phyloP scores from a whole-genome alignment of 768 basidiomycete genomes.

The Cystobasidium tubakii region DNA sequence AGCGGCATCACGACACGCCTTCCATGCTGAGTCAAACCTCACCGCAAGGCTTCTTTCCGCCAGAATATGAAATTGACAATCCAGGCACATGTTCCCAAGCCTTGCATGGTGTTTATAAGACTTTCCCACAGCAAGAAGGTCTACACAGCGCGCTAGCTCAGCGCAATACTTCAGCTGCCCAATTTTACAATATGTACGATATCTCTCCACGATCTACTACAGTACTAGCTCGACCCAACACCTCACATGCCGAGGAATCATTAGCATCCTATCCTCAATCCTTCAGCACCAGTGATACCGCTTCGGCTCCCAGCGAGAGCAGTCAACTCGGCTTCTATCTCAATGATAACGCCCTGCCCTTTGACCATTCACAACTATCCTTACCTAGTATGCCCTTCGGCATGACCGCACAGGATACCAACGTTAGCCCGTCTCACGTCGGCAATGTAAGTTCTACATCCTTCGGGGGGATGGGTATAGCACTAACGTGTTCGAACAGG shows the following conservation, averaged over 20 bases:
- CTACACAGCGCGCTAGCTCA: not conserved
- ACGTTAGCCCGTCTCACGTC: not conserved
- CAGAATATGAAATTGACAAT: no score
- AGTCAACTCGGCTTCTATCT: not conserved
- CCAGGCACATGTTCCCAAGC: not conserved
- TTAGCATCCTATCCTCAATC: not conserved
- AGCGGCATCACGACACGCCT: not conserved
- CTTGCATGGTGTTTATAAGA: not conserved
- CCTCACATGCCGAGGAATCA: not conserved
- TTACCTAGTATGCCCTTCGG: slow-evolving; percentile 10
- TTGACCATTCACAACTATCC: not conserved
- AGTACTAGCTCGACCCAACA: not conserved
- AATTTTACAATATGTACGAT: slow-evolving; percentile 12
- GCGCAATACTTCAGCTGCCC: slow-evolving; percentile 17
- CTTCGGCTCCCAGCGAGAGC: not conserved
- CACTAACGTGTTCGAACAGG: no score
- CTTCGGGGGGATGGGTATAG: no score
- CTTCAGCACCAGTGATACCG: not conserved
- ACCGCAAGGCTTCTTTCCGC: not conserved
- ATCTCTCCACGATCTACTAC: not conserved
- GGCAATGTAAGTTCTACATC: not conserved
- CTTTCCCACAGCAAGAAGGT: not conserved
- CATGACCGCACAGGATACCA: not conserved
- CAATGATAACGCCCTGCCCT: not conserved
- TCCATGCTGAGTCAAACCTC: not conserved